These are phyloP conservation scores for Populus tomentosa DNA, from an alignment of 441 rosid genomes.

Conservation along the genomic window DNA sequence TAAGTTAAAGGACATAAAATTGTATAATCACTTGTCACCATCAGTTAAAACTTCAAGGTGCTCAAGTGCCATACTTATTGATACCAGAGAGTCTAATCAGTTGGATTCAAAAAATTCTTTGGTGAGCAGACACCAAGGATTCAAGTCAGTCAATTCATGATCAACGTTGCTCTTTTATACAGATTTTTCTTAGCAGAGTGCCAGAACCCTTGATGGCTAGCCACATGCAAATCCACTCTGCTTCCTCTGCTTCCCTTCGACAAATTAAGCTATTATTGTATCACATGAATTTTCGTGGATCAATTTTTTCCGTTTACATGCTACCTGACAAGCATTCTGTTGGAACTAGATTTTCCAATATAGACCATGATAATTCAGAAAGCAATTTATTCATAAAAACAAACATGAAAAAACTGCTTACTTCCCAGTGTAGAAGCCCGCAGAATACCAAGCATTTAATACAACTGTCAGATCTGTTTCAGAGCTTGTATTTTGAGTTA, in stretches of 20 bases:
- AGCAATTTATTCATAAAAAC: not conserved
- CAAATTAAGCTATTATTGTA: not conserved
- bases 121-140: too few species aligned
- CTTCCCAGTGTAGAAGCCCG: constrained; percentile 68
- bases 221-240: too few species aligned
- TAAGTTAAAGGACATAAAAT: not conserved
- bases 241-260: too few species aligned
- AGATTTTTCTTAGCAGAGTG: too few species aligned
- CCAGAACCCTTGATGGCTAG: too few species aligned
- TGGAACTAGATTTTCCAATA: not conserved
- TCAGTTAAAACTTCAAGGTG: not conserved
- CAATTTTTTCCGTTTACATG: not conserved
- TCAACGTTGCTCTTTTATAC: not conserved
- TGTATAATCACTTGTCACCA: not conserved
- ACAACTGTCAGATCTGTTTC: constrained; percentile 48
- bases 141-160: too few species aligned
- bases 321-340: not conserved
- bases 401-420: constrained; percentile 25
- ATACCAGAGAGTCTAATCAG: too few species aligned
- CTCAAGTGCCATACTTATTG: not conserved
- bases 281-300: not conserved
- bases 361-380: not conserved
- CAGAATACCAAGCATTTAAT: constrained; percentile 64
- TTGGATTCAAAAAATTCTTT: too few species aligned
- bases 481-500: constrained; percentile 18